Conservation (phyloP, 1,284 basidiomycete genomes). For the Tylopilus orsonianus region DNA sequence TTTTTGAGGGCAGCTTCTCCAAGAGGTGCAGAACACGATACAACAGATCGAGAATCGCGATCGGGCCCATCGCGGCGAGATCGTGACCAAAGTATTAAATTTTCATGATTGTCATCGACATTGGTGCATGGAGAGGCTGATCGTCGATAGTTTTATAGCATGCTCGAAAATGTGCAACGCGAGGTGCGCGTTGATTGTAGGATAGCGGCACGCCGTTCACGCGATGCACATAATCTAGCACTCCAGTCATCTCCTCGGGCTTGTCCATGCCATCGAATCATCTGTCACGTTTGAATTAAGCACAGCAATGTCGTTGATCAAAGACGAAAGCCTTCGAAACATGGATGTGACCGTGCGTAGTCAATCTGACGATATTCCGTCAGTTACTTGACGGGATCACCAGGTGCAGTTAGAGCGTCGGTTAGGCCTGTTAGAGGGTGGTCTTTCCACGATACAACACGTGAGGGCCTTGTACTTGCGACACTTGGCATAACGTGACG, state of each 20-base stretch:
- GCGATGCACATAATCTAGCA: constrained; percentile 19
- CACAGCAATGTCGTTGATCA: constrained; percentile 27
- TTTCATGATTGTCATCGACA: constrained; percentile 1
- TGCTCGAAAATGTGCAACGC: constrained; percentile 25
- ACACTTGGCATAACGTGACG: constrained; percentile 5
- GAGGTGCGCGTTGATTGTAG: constrained; percentile 20
- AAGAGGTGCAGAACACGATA: constrained; percentile 22
- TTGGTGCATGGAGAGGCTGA: constrained; percentile 16
- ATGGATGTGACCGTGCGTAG: constrained; percentile 22
- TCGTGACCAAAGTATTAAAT: constrained; percentile 26
- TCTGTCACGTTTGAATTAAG: constrained; percentile 28
- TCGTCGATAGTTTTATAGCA: constrained; percentile 22
- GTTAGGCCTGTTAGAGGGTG: constrained; percentile 26
- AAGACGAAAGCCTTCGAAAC: constrained; percentile 34
- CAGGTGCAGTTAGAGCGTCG: constrained; percentile 30
- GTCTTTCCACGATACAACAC: constrained; percentile 31
- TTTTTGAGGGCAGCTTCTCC: constrained; percentile 21
- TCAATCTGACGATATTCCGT: constrained; percentile 2
- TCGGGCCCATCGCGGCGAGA: constrained; percentile 20
- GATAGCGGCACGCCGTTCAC: constrained; percentile 3
- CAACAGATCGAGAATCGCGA: constrained; percentile 23
- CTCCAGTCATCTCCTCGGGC: constrained; percentile 28
- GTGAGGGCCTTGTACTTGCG: constrained; percentile 18
- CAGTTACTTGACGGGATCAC: constrained; percentile 9
- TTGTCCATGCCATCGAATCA: constrained; percentile 28